These are phyloP conservation scores for Salix caprea DNA, from an alignment of 345 rosid species.

Conservation along the genomic window DNA sequence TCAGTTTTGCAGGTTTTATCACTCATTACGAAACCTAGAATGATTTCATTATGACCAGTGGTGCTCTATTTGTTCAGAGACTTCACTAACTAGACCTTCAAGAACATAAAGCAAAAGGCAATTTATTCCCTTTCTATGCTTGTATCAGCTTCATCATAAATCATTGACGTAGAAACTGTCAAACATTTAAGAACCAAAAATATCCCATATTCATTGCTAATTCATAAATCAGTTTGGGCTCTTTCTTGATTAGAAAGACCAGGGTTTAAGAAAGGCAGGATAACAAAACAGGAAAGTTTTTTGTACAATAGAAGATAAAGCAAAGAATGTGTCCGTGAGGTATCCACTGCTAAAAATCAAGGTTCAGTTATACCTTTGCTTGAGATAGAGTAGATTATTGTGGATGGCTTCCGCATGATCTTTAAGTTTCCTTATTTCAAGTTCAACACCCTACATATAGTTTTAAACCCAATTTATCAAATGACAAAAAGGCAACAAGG, in stretches of 20 bases:
- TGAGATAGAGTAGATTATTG: slow-evolving; percentile 53
- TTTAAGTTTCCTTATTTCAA: slow-evolving; percentile 68
- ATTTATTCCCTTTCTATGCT: not conserved
- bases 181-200: not conserved
- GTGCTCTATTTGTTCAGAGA: not conserved
- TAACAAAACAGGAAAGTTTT: not conserved
- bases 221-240: not conserved
- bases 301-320: not conserved
- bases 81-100: not conserved
- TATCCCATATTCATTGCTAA: not conserved
- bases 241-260: not conserved
- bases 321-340: not conserved
- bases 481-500: not conserved
- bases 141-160: not conserved
- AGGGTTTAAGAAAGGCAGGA: not conserved
- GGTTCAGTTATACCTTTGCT: slow-evolving; percentile 39
- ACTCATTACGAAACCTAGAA: not conserved
- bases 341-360: not conserved
- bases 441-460: slow-evolving; percentile 72
- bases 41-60: not conserved
- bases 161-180: not conserved
- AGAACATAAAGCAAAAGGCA: not conserved
- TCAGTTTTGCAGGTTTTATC: not conserved
- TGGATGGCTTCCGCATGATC: slow-evolving; percentile 62
- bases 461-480: not conserved